Evolutionary conservation across 2,329 filamentous ascomycete genomes (phyloP).

Genomic region (Trichoderma brevicompactum): DNA sequence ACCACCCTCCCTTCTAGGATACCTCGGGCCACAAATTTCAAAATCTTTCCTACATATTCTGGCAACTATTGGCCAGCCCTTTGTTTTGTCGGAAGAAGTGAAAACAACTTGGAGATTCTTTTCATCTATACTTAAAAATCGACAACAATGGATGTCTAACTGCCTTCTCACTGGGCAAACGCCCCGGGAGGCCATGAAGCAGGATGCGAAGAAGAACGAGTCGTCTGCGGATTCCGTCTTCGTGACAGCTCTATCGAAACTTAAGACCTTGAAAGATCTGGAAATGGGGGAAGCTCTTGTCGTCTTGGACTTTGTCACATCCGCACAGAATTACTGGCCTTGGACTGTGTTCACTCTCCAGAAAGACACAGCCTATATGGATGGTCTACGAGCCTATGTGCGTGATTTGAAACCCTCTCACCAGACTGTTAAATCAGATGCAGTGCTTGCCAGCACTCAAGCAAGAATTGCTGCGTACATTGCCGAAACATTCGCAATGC

Average conservation of each 20-base stretch:
- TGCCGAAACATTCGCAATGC: slow-evolving; percentile 87
- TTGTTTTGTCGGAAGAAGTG: slow-evolving; percentile 67
- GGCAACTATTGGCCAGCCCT: slow-evolving; percentile 75
- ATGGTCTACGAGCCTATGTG: slow-evolving; percentile 72
- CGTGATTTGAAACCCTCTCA: slow-evolving; percentile 59
- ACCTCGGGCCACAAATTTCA: slow-evolving; percentile 80
- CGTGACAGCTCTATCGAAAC: slow-evolving; percentile 69
- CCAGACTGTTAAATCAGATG: slow-evolving; percentile 58
- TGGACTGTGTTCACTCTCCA: slow-evolving; percentile 86
- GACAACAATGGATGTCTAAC: slow-evolving; percentile 95
- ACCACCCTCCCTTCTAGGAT: slow-evolving; percentile 90
- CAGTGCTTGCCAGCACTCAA: slow-evolving; percentile 62
- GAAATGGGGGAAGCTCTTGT: slow-evolving; percentile 70
- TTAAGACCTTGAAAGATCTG: slow-evolving; percentile 68
- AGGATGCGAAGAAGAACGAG: slow-evolving; percentile 56
- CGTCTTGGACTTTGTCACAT: slow-evolving; percentile 83
- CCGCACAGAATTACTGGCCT: slow-evolving; percentile 92
- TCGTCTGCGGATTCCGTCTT: slow-evolving; percentile 68
- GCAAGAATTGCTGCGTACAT: slow-evolving; percentile 78
- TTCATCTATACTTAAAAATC: slow-evolving; percentile 81
- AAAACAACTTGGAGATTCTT: slow-evolving; percentile 82
- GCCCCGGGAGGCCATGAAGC: slow-evolving; percentile 73
- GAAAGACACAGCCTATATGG: slow-evolving; percentile 73
- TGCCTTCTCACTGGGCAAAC: slow-evolving; percentile 88
- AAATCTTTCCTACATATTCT: slow-evolving; percentile 83